Evolutionary conservation across 2,329 filamentous ascomycete genomes (phyloP).

Genomic region (Mycosphaerella sp.): DNA sequence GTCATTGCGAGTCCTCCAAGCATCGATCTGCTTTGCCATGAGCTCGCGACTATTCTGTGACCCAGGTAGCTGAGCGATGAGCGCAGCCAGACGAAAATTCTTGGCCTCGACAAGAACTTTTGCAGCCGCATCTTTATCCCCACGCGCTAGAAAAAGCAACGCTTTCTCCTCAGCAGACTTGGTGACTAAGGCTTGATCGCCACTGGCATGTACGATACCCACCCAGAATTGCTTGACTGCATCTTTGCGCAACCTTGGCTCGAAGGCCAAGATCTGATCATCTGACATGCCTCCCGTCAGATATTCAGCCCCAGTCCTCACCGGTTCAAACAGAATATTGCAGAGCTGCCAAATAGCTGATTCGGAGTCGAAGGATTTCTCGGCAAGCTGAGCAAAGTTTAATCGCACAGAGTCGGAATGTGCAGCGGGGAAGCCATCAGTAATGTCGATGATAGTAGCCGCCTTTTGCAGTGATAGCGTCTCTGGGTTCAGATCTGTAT

Average conservation of each 20-base stretch:
- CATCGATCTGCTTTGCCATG: conserved; percentile 71
- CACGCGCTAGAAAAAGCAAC: conserved; percentile 68
- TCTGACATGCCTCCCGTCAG: conserved; percentile 36
- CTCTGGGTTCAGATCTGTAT: conserved; percentile 35
- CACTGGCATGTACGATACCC: conserved; percentile 38
- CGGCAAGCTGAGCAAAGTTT: conserved; percentile 46
- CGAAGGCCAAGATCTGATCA: conserved; percentile 39
- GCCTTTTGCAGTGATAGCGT: conserved; percentile 21
- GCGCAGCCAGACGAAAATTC: conserved; percentile 75
- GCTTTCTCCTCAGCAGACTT: conserved; percentile 73
- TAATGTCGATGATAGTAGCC: conserved; percentile 39
- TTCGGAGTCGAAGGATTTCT: conserved; percentile 46
- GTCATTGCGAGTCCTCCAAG: conserved; percentile 77
- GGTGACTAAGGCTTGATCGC: conserved; percentile 50
- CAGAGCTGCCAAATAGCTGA: conserved; percentile 77
- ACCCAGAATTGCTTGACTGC: conserved; percentile 63
- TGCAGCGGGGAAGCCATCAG: conserved; percentile 44
- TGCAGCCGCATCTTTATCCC: conserved; percentile 77
- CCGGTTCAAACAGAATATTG: conserved; percentile 77
- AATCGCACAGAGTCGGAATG: conserved; percentile 46
- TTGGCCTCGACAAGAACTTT: conserved; percentile 66
- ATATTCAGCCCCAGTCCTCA: conserved; percentile 31
- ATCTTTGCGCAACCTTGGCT: conserved; percentile 44
- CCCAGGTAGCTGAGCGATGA: conserved; percentile 74
- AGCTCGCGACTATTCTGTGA: conserved; percentile 63